These are phyloP conservation scores for Mangifera indica DNA, from an alignment of 345 rosid species.

Conservation along the genomic window DNA sequence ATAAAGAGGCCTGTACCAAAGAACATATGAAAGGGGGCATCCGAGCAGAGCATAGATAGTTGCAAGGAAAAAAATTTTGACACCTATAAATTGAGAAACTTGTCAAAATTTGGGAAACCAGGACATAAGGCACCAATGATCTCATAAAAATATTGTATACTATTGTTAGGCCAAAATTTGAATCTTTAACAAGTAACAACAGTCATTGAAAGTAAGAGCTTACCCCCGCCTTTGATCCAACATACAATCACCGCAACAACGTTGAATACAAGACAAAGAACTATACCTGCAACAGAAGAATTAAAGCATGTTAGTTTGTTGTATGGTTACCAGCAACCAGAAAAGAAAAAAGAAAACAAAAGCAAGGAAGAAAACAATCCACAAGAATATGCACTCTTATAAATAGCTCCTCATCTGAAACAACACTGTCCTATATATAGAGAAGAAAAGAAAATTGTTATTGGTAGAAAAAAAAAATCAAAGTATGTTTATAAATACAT, in stretches of 20 bases:
- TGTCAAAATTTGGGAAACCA: slow-evolving; percentile 10
- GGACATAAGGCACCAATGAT: no score
- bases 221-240: slow-evolving; percentile 97
- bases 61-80: slow-evolving; percentile 88
- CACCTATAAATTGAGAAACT: slow-evolving; percentile 49
- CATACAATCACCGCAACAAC: slow-evolving; percentile 75
- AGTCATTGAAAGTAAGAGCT: slow-evolving; percentile 21
- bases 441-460: no score
- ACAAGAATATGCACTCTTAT: not conserved
- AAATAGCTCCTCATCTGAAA: no score
- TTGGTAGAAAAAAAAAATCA: no score
- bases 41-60: slow-evolving; percentile 79
- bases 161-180: slow-evolving; percentile 13
- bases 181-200: not conserved
- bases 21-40: slow-evolving; percentile 79
- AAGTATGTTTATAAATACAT: no score
- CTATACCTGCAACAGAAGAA: slow-evolving; percentile 59
- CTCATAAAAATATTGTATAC: not conserved
- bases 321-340: not conserved
- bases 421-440: no score
- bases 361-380: not conserved
- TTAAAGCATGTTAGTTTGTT: not conserved
- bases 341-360: no score
- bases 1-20: slow-evolving; percentile 98
- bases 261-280: slow-evolving; percentile 82